Evolutionary conservation across 768 basidiomycete genomes (phyloP), one percentile per base, ranked within the genome.

Genomic region (Mycena galopus): DNA sequence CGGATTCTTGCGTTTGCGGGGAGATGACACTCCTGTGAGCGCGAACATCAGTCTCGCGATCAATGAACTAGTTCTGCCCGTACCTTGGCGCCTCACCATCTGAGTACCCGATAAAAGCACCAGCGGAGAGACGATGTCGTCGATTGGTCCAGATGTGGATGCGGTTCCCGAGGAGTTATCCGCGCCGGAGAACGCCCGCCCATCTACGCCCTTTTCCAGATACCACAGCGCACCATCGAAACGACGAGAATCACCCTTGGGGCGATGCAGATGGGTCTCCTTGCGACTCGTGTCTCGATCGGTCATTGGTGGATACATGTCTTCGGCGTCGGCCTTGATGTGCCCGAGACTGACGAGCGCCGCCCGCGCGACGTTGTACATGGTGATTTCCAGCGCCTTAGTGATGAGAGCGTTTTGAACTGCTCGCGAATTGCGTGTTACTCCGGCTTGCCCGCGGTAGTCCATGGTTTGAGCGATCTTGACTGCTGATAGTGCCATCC

Each of bases 391-490:
- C 19, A n/a, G 17, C 19, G n/a, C 5, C 21, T 47, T 47, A 6
- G n/a, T 17, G 2, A 47, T 19, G 7, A 6, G 21, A 8, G 44
- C 16, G 21, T 47, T 47, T n/a, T 47, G 50, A 11, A 39, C 14
- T 16, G 14, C 39, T 16, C 39, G 14, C 9, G 9, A 10, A 16
- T 8, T 3, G 14, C 39, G 39, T 16, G 39, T 10, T 14, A 10
- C 42, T 1, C 64, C 71, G 5, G 37, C 59, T 42, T 72, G 71
- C 9, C 71, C 71, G 3, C 59, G 71, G 21, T 62, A 71, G 44
- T 72, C 71, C 17, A 33, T 19, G 6, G 66, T 29, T 8, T 59
- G 17, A 8, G 71, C 51, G 23, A 55, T 61, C 51, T 57, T 66
- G 17, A 50, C 37, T 1, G 71, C 71, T 29, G 69, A 70, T 27